Conservation (phyloP, 2,329 filamentous ascomycete genomes). For the Fusarium fujikuroi region DNA sequence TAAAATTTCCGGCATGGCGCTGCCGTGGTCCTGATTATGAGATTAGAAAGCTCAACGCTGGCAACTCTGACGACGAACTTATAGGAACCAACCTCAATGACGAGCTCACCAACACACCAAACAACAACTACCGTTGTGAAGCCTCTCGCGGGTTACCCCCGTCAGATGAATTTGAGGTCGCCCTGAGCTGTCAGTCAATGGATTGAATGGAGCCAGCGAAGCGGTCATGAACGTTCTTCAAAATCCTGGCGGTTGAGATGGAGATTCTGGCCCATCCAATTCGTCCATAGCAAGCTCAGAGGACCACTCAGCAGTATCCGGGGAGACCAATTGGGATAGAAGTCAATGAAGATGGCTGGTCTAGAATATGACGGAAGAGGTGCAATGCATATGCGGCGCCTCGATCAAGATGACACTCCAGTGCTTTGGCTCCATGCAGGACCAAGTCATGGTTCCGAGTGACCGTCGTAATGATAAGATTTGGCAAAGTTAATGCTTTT, state of each 20-base stretch:
- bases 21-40: not conserved
- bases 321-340: constrained; percentile 26
- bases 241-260: constrained; percentile 15
- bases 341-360: constrained; percentile 24
- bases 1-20: constrained; percentile 25
- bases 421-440: constrained; percentile 28
- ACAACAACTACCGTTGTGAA: constrained; percentile 13
- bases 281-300: constrained; percentile 16
- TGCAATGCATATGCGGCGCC: constrained; percentile 13
- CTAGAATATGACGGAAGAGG: constrained; percentile 33
- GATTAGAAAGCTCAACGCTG: constrained; percentile 21
- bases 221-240: constrained; percentile 20
- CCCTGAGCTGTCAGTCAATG: constrained; percentile 15
- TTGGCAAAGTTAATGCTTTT: constrained; percentile 19
- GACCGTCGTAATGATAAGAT: constrained; percentile 19
- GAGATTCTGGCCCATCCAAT: constrained; percentile 12
- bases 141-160: constrained; percentile 10
- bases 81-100: constrained; percentile 10
- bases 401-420: constrained; percentile 24
- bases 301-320: constrained; percentile 16
- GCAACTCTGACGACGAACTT: not conserved
- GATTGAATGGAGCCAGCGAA: constrained; percentile 35
- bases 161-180: constrained; percentile 15
- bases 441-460: constrained; percentile 25
- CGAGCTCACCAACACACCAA: constrained; percentile 20